A percentile compares a stretch with the other conserved stretches of the same genome.
phyloP scores from a whole-genome alignment of 805 yeast genomes.

The Debaryomyces maramus region DNA sequence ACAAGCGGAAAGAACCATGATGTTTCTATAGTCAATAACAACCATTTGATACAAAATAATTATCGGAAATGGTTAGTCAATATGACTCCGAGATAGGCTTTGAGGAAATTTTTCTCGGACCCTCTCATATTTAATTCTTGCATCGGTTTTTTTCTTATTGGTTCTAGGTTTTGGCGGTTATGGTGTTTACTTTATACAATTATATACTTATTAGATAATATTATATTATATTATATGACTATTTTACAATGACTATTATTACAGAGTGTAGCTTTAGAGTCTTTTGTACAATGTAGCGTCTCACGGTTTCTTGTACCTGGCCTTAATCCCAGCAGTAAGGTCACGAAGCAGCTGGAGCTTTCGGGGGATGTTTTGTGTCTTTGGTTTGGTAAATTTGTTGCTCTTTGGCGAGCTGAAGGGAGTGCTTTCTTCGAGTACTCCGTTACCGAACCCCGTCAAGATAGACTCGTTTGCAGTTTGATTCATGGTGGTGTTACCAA shows the following conservation, averaged over 20 bases:
- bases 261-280: conserved; percentile 1
- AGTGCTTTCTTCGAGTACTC: conserved; percentile 39
- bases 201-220: neutral
- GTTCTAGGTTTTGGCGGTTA: neutral
- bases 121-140: neutral
- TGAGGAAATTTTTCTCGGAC: neutral
- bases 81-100: conserved; percentile 12
- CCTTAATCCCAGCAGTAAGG: conserved; percentile 25
- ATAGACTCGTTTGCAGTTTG: conserved; percentile 24
- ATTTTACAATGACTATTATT: conserved; percentile 2
- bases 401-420: conserved; percentile 31
- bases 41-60: conserved; percentile 19
- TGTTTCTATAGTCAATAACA: conserved; percentile 11
- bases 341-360: conserved; percentile 23
- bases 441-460: conserved; percentile 35
- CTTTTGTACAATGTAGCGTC: too few species aligned
- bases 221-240: neutral
- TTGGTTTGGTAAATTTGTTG: conserved; percentile 10
- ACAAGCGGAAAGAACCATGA: conserved; percentile 2
- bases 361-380: conserved; percentile 8
- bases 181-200: conserved; percentile 1
- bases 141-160: conserved; percentile 1
- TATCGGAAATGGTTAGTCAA: conserved; percentile 28
- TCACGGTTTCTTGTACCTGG: conserved; percentile 20
- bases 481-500: conserved; percentile 15